Evolutionary conservation across 805 yeast species (phyloP).

Genomic region (Starmerella gropengiesseri): DNA sequence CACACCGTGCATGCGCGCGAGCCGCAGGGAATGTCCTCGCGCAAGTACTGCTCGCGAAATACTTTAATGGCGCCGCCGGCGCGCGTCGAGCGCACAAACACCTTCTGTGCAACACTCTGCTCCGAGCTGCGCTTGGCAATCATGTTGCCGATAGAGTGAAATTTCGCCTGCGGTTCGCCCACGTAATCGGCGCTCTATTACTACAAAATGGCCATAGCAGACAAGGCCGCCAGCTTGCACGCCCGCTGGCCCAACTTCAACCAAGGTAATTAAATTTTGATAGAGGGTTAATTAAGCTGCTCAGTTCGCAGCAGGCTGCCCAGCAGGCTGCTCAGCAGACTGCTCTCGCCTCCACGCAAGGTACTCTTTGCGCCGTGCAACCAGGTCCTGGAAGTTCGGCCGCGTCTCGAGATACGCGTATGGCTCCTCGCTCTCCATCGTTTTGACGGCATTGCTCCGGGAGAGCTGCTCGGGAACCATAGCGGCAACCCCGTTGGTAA

Average conservation of each 20-base stretch:
- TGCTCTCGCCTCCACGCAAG: conserved; percentile 22
- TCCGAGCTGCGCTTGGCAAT: conserved; percentile 21
- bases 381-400: conserved; percentile 43
- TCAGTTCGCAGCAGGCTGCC: too few relatives aligned
- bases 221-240: too few relatives aligned
- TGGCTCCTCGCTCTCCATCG: conserved; percentile 39
- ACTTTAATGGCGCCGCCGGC: conserved; percentile 84
- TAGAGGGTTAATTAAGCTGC: too few relatives aligned
- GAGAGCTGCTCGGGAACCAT: conserved; percentile 41
- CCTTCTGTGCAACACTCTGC: conserved; percentile 40
- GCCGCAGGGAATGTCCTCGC: conserved; percentile 87
- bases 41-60: conserved; percentile 85
- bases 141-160: too few relatives aligned
- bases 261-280: too few relatives aligned
- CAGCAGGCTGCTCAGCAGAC: not conserved
- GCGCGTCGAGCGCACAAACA: conserved; percentile 72
- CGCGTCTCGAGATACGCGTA: conserved; percentile 42
- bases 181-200: too few relatives aligned
- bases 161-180: too few relatives aligned
- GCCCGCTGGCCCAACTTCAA: too few relatives aligned
- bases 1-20: conserved; percentile 62
- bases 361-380: conserved; percentile 37
- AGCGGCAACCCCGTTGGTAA: conserved; percentile 27
- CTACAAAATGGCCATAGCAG: too few relatives aligned
- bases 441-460: conserved; percentile 40